Percentiles rank a stretch among this genome's conserved stretches.
These are phyloP conservation scores for Coemansia sp. DNA, from an alignment of 192 early-diverging fungal species.

Conservation along the genomic window DNA sequence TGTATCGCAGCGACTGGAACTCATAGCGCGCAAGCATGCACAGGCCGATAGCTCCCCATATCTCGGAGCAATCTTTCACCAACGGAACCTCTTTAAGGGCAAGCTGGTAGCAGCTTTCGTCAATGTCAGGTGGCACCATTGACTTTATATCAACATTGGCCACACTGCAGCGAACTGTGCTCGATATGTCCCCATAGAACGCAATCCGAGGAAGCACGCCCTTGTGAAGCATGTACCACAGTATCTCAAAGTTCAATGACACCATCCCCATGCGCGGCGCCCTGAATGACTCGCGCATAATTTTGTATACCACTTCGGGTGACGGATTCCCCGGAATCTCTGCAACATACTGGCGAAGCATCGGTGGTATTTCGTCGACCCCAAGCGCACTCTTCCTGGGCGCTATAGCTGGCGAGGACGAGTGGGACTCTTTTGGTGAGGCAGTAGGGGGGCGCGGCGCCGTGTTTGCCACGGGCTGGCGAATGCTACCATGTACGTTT, in stretches of 20 bases:
- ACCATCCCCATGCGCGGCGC: slow-evolving; percentile 54
- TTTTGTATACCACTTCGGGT: slow-evolving; percentile 24
- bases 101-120: slow-evolving; percentile 46
- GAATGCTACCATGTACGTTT: neutral
- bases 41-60: slow-evolving; percentile 45
- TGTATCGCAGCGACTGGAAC: slow-evolving; percentile 49
- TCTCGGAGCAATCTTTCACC: slow-evolving; percentile 22
- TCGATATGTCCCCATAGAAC: slow-evolving; percentile 48
- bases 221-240: slow-evolving; percentile 50
- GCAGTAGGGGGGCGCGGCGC: neutral
- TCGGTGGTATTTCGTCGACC: slow-evolving; percentile 17
- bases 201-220: slow-evolving; percentile 43
- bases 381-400: neutral
- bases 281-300: slow-evolving; percentile 51
- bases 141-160: slow-evolving; percentile 29
- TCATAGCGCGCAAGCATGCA: slow-evolving; percentile 48
- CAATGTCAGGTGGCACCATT: slow-evolving; percentile 39
- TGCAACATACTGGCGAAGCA: slow-evolving; percentile 37
- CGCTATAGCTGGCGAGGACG: neutral
- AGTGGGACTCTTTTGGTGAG: neutral
- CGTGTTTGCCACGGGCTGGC: neutral
- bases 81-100: slow-evolving; percentile 30
- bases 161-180: slow-evolving; percentile 38
- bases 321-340: slow-evolving; percentile 34
- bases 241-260: slow-evolving; percentile 41